These are phyloP conservation scores for Gymnopus androsaceus DNA, from an alignment of 1,284 basidiomycete species.

Conservation along the genomic window DNA sequence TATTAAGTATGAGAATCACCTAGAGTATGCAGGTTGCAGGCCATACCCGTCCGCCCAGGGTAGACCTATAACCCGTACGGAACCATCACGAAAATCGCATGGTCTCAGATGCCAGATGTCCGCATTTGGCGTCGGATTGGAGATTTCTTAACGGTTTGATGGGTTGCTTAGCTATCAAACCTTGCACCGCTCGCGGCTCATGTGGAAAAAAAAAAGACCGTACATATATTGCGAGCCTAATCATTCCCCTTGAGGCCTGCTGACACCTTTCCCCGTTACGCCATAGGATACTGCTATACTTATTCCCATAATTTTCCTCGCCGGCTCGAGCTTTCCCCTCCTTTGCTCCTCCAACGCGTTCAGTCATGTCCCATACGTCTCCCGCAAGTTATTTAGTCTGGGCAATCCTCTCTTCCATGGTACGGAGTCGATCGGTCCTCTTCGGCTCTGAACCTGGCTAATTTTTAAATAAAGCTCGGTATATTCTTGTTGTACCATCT, in stretches of 20 bases:
- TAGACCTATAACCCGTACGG: too few species aligned
- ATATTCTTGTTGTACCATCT: constrained; percentile 68
- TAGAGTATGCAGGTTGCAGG: too few species aligned
- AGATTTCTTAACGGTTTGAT: too few species aligned
- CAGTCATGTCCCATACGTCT: constrained; percentile 63
- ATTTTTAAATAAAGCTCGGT: constrained; percentile 49
- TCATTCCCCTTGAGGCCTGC: neutral
- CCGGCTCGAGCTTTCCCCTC: constrained; percentile 18
- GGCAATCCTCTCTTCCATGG: constrained; percentile 55
- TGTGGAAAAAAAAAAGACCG: neutral
- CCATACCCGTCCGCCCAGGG: too few species aligned
- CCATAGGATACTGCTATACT: neutral
- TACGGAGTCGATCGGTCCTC: constrained; percentile 30
- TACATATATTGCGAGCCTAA: neutral
- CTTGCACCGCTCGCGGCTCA: neutral
- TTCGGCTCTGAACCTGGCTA: neutral
- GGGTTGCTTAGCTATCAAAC: neutral
- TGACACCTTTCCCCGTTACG: neutral
- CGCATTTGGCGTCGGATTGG: too few species aligned
- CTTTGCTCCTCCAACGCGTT: constrained; percentile 18
- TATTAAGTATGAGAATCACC: too few species aligned
- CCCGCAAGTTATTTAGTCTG: constrained; percentile 63
- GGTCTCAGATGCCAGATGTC: constrained; percentile 1
- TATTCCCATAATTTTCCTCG: neutral
- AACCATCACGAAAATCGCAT: neutral